Evolutionary conservation across 108 stramenopile genomes (phyloP), one percentile per base, ranked within the genome.

Genomic region (Nitzschia sp.): DNA sequence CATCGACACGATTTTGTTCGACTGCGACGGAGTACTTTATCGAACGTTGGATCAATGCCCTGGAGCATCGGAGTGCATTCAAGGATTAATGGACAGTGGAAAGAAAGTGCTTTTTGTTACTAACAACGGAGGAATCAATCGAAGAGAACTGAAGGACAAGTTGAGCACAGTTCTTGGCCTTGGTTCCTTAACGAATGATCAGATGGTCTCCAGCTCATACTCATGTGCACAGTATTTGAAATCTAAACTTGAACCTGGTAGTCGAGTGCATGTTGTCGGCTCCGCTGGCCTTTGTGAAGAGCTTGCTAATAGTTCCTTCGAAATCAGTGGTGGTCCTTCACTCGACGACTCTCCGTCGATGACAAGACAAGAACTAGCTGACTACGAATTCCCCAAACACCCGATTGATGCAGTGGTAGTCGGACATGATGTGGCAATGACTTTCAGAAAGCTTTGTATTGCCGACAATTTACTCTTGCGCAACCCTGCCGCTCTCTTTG

Each of bases 21-120:
- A 95, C 72, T 92, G 91, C 63, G 94, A 95, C 50, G 94, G 94
- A 23, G 91, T 92, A 1, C 63, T 95, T 33, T 95, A 91, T 69
- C 75, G 91, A 64, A 87, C 89, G 0, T 63, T 69, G 5, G 80
- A 86, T 64, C 68, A 73, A 23, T 80, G 85, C 56, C 90, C 92
- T 22, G 78, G 69, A 21, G 85, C 89, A 9, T 48, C 80, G 3
- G 69, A 83, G 56, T 72, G 87, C 38, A 67, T 91, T n/a, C 44
- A 72, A 68, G 50, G 34, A 34, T 47, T 92, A 9, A 53, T 78
- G 6, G 64, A 58, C 0, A 58, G 11, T 6, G 76, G 80, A 4
- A 95, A 93, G 66, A 79, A 69, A 63, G 76, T 92, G 21, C 73
- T 91, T 19, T 93, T 95, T 69, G 85, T 91, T 25, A 93, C 91